Conservation (phyloP, 2,329 filamentous ascomycete species). For the Pseudonectria foliicola region DNA sequence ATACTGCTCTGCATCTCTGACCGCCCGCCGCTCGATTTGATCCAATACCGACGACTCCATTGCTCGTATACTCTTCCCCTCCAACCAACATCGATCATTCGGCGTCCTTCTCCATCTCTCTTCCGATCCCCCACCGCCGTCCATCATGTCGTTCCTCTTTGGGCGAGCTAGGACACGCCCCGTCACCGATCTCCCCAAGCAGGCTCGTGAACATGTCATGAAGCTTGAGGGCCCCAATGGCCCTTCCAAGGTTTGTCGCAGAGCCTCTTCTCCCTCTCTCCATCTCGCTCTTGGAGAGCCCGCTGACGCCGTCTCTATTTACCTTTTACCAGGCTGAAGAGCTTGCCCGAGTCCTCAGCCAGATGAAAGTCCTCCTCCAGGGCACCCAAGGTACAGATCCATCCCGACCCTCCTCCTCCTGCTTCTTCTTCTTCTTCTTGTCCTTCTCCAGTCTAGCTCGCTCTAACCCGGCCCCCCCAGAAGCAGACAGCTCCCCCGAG, state of each 20-base stretch:
- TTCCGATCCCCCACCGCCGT: constrained; percentile 1
- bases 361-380: constrained; percentile 91
- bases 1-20: no score
- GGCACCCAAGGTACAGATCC: constrained; percentile 70
- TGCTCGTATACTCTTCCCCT: background rate
- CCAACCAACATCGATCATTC: background rate
- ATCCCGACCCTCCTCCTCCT: background rate
- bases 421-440: no score
- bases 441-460: background rate
- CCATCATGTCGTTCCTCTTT: constrained; percentile 48
- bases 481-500: constrained; percentile 78
- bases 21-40: no score
- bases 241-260: constrained; percentile 36
- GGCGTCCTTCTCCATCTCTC: background rate
- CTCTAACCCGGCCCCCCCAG: constrained; percentile 36
- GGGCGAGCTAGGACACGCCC: constrained; percentile 45
- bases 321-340: constrained; percentile 63
- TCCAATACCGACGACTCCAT: no score
- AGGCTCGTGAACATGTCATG: constrained; percentile 47
- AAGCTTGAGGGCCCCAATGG: constrained; percentile 45
- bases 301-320: background rate
- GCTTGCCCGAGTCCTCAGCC: constrained; percentile 72
- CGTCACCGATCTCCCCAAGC: constrained; percentile 47
- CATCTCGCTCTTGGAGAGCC: background rate
- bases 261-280: background rate